Evolutionary conservation across 2,329 filamentous ascomycete species (phyloP).

Genomic region (Aspergillus vadensis): DNA sequence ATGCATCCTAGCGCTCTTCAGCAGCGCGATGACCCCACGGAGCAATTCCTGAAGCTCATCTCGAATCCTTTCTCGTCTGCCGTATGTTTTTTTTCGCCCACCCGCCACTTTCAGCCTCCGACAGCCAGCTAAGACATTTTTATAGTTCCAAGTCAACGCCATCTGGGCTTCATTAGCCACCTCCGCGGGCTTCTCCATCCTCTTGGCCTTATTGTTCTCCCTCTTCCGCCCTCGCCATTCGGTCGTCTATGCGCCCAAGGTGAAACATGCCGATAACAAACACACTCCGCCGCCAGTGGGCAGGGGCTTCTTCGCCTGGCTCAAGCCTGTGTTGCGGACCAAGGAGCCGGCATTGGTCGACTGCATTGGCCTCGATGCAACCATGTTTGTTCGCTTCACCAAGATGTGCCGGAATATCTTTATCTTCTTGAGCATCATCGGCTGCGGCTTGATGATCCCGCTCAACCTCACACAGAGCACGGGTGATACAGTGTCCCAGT

Average conservation of each 20-base stretch:
- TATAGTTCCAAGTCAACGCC: conserved; percentile 60
- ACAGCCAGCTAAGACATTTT: conserved; percentile 9
- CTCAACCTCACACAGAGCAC: conserved; percentile 66
- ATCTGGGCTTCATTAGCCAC: conserved; percentile 78
- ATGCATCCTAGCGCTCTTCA: conserved; percentile 32
- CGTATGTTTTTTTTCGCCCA: conserved; percentile 31
- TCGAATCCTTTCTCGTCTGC: conserved; percentile 48
- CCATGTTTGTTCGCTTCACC: conserved; percentile 83
- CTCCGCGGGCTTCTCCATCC: conserved; percentile 72
- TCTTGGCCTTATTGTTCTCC: conserved; percentile 80
- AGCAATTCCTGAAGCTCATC: conserved; percentile 48
- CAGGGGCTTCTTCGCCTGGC: conserved; percentile 86
- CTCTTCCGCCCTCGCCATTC: conserved; percentile 87
- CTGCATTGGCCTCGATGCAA: conserved; percentile 88
- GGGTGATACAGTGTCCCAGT: conserved; percentile 26
- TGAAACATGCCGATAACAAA: conserved; percentile 88
- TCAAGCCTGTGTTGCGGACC: conserved; percentile 74
- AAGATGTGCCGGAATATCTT: conserved; percentile 95
- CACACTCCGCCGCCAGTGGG: conserved; percentile 85
- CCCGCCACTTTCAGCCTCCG: neutral
- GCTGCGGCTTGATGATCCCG: conserved; percentile 77
- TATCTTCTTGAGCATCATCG: conserved; percentile 68
- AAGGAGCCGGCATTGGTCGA: conserved; percentile 75
- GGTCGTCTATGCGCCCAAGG: conserved; percentile 89
- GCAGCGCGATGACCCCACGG: conserved; percentile 31